Evolutionary conservation across 305 asterid species (phyloP).

Genomic region (Rubia tinctorum): DNA sequence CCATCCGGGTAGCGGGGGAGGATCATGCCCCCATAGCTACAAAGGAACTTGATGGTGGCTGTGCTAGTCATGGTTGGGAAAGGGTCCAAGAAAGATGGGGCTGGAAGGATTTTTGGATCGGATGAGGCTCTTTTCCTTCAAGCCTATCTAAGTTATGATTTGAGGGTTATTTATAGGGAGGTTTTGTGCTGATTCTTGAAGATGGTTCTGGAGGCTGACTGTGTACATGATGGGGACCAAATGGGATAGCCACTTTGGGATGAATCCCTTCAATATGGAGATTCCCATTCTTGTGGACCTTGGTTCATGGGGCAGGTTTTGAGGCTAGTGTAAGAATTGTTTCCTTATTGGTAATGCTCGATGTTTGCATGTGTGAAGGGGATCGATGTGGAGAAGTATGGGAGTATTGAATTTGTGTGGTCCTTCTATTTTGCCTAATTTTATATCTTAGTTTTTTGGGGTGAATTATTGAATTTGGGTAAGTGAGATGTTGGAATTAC

Average conservation of each 20-base stretch:
- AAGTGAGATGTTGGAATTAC: too few relatives aligned
- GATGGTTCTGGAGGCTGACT: slow-evolving; percentile 11
- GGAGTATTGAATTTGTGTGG: neutral
- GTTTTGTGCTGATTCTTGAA: neutral
- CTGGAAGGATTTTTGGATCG: slow-evolving; percentile 27
- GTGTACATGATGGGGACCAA: slow-evolving; percentile 8
- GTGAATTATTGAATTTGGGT: too few relatives aligned
- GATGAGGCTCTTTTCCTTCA: slow-evolving; percentile 42
- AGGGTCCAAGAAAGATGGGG: slow-evolving; percentile 24
- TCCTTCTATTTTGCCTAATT: neutral
- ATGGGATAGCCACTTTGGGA: slow-evolving; percentile 6
- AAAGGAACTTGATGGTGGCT: slow-evolving; percentile 57
- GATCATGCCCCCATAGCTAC: slow-evolving; percentile 87
- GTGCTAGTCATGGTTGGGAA: slow-evolving; percentile 18
- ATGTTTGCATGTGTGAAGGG: neutral
- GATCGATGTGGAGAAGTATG: neutral
- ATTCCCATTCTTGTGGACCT: slow-evolving; percentile 19
- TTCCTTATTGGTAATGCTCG: neutral
- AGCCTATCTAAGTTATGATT: slow-evolving; percentile 39
- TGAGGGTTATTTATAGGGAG: slow-evolving; percentile 46
- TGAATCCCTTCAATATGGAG: neutral
- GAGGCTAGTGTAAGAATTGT: neutral
- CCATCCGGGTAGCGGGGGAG: slow-evolving; percentile 78
- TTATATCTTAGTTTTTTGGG: too few relatives aligned
- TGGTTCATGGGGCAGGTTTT: neutral